These are phyloP conservation scores for Ulmus americana DNA, from an alignment of 331 rosid species.

Conservation along the genomic window DNA sequence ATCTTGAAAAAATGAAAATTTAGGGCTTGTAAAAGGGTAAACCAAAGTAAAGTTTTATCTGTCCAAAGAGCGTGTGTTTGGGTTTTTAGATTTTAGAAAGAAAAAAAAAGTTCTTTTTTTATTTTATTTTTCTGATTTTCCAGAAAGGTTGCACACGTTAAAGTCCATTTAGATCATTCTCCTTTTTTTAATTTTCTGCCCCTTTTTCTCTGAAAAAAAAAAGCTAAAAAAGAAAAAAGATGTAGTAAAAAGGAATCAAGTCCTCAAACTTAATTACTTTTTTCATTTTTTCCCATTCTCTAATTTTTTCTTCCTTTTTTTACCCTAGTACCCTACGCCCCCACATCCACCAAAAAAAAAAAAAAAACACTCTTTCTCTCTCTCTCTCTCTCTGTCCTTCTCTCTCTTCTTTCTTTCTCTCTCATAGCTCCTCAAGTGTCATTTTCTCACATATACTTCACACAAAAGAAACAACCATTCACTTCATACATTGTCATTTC, in stretches of 20 bases:
- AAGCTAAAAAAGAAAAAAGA: conserved; percentile 1
- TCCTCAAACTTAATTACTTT: conserved; percentile 31
- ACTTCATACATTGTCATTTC: conserved; percentile 80
- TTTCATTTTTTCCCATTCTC: conserved; percentile 20
- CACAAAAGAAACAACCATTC: conserved; percentile 91
- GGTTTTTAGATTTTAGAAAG: conserved; percentile 9
- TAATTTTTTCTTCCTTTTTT: conserved; percentile 35
- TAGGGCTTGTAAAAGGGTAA: conserved; percentile 21
- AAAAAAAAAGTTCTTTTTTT: too few relatives aligned
- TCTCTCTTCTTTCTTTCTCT: conserved; percentile 31
- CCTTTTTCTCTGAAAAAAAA: conserved; percentile 18
- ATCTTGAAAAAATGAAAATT: neutral
- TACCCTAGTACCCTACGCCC: conserved; percentile 40
- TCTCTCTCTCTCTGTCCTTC: neutral
- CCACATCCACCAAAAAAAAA: conserved; percentile 62
- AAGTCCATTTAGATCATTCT: conserved; percentile 29
- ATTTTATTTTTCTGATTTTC: too few relatives aligned
- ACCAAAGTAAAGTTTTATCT: conserved; percentile 35
- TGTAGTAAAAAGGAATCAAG: conserved; percentile 46
- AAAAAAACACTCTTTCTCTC: conserved; percentile 19
- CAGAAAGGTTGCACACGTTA: conserved; percentile 37
- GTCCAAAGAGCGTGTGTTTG: conserved; percentile 36
- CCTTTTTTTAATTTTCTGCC: conserved; percentile 22
- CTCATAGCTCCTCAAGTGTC: conserved; percentile 70
- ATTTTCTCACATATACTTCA: conserved; percentile 96